Evolutionary conservation across 129 eudicot species (phyloP).

Genomic region (Arctium lappa): DNA sequence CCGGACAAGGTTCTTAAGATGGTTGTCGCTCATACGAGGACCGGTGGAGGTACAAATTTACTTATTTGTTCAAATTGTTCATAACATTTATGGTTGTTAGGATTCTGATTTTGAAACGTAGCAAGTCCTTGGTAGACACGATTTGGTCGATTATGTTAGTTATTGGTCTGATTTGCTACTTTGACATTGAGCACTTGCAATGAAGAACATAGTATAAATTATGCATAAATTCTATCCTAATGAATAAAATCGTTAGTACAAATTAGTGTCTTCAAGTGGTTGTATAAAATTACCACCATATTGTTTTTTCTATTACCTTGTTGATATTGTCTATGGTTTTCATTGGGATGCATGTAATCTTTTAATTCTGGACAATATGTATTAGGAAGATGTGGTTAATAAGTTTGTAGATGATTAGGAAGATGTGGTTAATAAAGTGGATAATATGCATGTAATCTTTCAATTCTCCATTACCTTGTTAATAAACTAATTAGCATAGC

Average conservation of each 20-base stretch:
- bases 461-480: no score
- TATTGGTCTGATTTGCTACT: not conserved
- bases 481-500: no score
- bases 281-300: not conserved
- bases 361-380: not conserved
- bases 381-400: no score
- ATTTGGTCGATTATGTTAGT: not conserved
- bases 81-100: not conserved
- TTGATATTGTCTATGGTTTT: not conserved
- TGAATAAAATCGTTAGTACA: not conserved
- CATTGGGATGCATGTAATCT: not conserved
- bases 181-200: not conserved
- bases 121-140: not conserved
- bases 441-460: no score
- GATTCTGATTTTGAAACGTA: not conserved
- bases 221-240: not conserved
- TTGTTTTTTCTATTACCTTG: not conserved
- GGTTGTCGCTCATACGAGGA: conserved; percentile 43
- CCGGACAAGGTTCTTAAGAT: conserved; percentile 56
- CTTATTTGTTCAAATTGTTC: not conserved
- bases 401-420: not conserved
- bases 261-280: not conserved
- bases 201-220: not conserved
- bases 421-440: not conserved
- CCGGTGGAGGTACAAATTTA: conserved; percentile 42